phyloP scores from a whole-genome alignment of 306 rosid species.

The Luffa aegyptiaca region DNA sequence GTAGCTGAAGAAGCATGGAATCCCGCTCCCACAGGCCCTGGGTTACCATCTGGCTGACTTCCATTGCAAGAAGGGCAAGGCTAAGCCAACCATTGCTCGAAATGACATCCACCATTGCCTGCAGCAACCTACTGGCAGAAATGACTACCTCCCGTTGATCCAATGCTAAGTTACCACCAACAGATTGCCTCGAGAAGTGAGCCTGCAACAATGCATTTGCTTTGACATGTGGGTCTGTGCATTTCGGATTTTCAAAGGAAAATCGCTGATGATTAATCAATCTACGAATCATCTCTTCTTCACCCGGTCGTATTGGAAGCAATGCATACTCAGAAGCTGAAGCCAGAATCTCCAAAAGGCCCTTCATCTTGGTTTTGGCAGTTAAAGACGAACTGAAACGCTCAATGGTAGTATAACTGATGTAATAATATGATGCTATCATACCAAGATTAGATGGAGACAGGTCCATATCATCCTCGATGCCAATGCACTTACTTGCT shows the following conservation, averaged over 20 bases:
- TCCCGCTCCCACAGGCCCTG: constrained; percentile 96
- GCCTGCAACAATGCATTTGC: constrained; percentile 92
- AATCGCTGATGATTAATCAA: constrained; percentile 86
- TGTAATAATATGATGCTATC: constrained; percentile 82
- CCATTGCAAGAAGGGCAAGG: constrained; percentile 84
- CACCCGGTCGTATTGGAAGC: constrained; percentile 86
- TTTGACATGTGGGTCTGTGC: constrained; percentile 77
- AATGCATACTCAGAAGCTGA: constrained; percentile 84
- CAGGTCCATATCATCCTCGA: constrained; percentile 79
- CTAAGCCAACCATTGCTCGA: constrained; percentile 89
- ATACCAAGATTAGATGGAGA: constrained; percentile 81
- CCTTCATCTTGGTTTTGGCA: constrained; percentile 82
- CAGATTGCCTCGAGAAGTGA: constrained; percentile 74
- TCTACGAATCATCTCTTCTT: constrained; percentile 73
- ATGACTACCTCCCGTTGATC: constrained; percentile 87
- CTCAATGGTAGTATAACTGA: constrained; percentile 82
- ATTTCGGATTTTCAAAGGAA: constrained; percentile 66
- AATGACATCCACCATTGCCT: constrained; percentile 91
- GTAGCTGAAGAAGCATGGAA: constrained; percentile 82
- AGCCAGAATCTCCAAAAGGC: constrained; percentile 72
- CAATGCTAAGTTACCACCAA: constrained; percentile 68
- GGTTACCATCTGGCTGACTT: constrained; percentile 91
- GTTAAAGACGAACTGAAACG: constrained; percentile 77
- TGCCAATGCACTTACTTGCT: constrained; percentile 64
- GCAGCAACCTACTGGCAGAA: constrained; percentile 72